phyloP scores from a whole-genome alignment of 2,329 filamentous ascomycete species.

The Trichoderma polysporum region DNA sequence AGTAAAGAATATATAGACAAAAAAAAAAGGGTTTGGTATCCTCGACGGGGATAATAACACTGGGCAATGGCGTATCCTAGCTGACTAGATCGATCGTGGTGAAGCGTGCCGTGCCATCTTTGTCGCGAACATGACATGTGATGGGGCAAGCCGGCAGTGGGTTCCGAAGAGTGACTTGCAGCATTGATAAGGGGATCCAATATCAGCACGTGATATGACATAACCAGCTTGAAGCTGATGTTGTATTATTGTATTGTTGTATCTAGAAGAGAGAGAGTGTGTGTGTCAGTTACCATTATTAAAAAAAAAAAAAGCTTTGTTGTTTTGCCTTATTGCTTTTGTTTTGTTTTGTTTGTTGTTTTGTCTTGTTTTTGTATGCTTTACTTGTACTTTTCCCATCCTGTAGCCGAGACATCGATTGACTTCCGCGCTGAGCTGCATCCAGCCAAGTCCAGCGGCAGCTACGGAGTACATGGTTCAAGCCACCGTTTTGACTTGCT shows the following conservation, averaged over 20 bases:
- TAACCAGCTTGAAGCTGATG: background rate
- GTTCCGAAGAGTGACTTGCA: slow-evolving; percentile 5
- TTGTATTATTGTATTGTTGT: no score
- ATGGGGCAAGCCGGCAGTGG: background rate
- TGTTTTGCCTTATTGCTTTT: background rate
- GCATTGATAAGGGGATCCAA: background rate
- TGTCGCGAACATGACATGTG: background rate
- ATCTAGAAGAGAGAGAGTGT: no score
- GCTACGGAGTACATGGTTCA: slow-evolving; percentile 2
- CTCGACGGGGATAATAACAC: no score
- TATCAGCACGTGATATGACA: slow-evolving; percentile 2
- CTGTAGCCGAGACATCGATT: background rate
- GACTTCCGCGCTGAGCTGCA: background rate
- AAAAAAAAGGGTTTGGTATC: no score
- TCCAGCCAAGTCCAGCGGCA: background rate
- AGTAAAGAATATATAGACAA: no score
- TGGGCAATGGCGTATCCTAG: no score
- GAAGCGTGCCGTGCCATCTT: no score
- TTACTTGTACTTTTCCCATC: no score
- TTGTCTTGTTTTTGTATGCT: no score
- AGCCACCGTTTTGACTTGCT: background rate
- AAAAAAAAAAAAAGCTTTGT: no score
- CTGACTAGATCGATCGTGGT: no score
- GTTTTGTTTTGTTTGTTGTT: background rate
- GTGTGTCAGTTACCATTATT: no score